Percentiles rank a stretch among this genome's conserved stretches.
phyloP scores from a whole-genome alignment of 208 protist species.

The Leishmania tropica region DNA sequence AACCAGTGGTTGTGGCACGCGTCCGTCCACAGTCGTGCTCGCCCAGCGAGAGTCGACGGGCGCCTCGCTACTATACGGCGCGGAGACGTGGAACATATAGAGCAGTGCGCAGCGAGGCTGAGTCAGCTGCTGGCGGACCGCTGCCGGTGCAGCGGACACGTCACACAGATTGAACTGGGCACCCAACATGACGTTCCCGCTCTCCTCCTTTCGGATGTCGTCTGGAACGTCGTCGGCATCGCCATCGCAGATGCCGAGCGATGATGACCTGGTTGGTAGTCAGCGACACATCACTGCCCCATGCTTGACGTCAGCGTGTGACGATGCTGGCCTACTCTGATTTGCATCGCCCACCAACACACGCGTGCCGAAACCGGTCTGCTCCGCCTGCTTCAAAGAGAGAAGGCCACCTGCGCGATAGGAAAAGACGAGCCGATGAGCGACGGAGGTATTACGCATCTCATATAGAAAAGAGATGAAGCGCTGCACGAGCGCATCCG shows the following conservation, averaged over 20 bases:
- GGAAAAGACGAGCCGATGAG: neutral
- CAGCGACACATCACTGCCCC: neutral
- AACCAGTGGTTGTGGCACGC: neutral
- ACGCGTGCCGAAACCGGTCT: neutral
- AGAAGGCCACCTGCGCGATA: neutral
- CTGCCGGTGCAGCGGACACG: too few species aligned
- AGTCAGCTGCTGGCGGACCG: neutral
- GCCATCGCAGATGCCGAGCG: neutral
- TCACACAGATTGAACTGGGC: too few species aligned
- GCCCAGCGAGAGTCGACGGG: too few species aligned
- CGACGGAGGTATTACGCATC: neutral
- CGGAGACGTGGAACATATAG: neutral
- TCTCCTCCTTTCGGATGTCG: too few species aligned
- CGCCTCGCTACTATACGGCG: neutral
- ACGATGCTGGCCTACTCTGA: neutral
- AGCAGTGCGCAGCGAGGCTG: neutral
- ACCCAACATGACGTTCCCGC: too few species aligned
- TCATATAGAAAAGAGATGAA: neutral
- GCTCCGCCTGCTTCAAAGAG: neutral
- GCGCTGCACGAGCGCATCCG: neutral
- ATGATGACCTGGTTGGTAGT: neutral
- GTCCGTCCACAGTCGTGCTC: neutral
- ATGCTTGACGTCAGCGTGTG: neutral
- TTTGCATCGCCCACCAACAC: neutral
- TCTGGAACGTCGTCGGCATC: too few species aligned